A percentile compares a stretch with the other conserved stretches of the same genome.
Conservation (phyloP, 805 yeast genomes). For the Saccharomycopsis capsularis region DNA sequence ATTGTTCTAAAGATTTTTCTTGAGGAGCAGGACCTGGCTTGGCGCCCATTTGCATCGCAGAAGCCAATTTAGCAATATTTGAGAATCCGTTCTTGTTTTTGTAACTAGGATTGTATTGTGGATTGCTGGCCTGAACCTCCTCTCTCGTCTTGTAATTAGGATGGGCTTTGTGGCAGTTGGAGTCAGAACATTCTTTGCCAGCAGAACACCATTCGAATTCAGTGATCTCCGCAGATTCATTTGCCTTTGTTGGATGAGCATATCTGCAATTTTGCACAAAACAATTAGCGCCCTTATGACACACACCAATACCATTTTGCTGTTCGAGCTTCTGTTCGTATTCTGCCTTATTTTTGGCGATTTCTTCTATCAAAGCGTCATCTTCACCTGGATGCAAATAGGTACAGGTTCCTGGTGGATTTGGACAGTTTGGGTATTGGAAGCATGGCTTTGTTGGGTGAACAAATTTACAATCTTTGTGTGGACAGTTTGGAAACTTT, state of each 20-base stretch:
- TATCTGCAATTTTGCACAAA: conserved; percentile 75
- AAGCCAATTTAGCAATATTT: conserved; percentile 21
- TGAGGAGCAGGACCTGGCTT: conserved; percentile 26
- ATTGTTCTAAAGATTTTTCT: conserved; percentile 65
- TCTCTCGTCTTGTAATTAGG: conserved; percentile 57
- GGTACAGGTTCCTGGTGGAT: conserved; percentile 75
- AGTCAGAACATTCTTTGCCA: conserved; percentile 45
- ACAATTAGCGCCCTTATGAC: conserved; percentile 74
- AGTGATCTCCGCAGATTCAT: conserved; percentile 61
- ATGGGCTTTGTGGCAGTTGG: conserved; percentile 66
- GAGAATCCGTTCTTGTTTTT: conserved; percentile 1
- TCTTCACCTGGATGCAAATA: conserved; percentile 84
- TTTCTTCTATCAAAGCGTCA: conserved; percentile 59
- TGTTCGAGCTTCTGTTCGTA: conserved; percentile 34
- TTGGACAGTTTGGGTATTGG: conserved; percentile 71
- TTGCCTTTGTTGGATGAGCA: conserved; percentile 89
- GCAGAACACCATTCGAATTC: conserved; percentile 69
- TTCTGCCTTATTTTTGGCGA: conserved; percentile 54
- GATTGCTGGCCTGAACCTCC: conserved; percentile 23
- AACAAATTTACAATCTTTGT: conserved; percentile 60
- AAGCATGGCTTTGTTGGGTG: conserved; percentile 78
- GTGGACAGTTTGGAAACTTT: conserved; percentile 63
- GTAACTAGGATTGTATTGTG: conserved; percentile 4
- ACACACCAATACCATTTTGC: conserved; percentile 48
- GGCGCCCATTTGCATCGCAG: conserved; percentile 20